phyloP scores from a whole-genome alignment of 2,329 filamentous ascomycete species.

The Sporothrix schenckii region DNA sequence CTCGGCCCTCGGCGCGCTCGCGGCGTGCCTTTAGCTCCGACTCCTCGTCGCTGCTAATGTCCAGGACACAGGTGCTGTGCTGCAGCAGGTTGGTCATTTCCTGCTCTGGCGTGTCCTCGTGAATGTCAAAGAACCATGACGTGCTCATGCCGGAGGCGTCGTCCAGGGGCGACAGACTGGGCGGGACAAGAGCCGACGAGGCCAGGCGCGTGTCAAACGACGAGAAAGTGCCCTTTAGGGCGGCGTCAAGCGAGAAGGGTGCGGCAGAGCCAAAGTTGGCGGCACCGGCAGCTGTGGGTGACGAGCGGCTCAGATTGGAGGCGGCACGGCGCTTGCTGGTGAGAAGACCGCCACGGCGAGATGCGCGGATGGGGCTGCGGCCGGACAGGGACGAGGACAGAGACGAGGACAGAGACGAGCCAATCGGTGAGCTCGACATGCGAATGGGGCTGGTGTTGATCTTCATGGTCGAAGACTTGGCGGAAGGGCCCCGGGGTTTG shows the following conservation, averaged over 20 bases:
- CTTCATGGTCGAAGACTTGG: slow-evolving; percentile 45
- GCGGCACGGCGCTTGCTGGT: slow-evolving; percentile 52
- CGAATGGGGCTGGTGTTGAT: slow-evolving; percentile 39
- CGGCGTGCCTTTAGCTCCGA: slow-evolving; percentile 57
- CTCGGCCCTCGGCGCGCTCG: slow-evolving; percentile 62
- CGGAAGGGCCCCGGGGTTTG: slow-evolving; percentile 57
- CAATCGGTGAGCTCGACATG: not conserved
- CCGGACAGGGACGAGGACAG: slow-evolving; percentile 58
- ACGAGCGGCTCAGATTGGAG: slow-evolving; percentile 65
- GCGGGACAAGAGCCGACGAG: slow-evolving; percentile 40
- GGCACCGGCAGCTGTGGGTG: slow-evolving; percentile 62
- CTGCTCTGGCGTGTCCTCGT: slow-evolving; percentile 88
- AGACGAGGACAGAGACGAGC: slow-evolving; percentile 49
- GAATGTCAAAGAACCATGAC: slow-evolving; percentile 89
- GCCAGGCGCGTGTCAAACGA: slow-evolving; percentile 53
- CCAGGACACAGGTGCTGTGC: slow-evolving; percentile 81
- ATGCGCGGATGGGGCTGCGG: slow-evolving; percentile 52
- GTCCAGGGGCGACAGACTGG: slow-evolving; percentile 43
- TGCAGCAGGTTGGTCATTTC: slow-evolving; percentile 91
- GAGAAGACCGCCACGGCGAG: slow-evolving; percentile 66
- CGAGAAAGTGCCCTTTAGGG: slow-evolving; percentile 74
- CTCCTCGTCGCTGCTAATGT: slow-evolving; percentile 89
- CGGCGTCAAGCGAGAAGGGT: slow-evolving; percentile 83
- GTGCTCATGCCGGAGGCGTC: slow-evolving; percentile 58
- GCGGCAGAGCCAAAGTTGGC: slow-evolving; percentile 57